Evolutionary conservation across 2,329 filamentous ascomycete species (phyloP), one percentile per base, ranked within the genome.

Genomic region (Aureobasidium pullulans): DNA sequence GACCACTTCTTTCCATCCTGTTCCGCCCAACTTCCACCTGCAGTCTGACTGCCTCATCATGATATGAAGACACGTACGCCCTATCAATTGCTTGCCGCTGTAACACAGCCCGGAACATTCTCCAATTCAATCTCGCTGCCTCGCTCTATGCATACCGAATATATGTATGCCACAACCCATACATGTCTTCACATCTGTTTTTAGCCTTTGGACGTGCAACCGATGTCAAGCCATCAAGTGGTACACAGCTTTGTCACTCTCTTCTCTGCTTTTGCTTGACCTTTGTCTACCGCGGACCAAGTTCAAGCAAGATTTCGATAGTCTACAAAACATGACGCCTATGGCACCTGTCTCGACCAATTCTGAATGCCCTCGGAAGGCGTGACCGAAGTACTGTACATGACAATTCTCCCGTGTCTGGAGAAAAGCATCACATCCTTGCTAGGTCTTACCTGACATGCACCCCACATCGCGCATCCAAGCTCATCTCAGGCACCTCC

Each of bases 401-500:
- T 31, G 23, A 29, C 10, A 15, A 16, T 29, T 32, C 42, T 57
- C 32, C 42, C 40, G 32, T 31, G 16, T n/a, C 42, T 15, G 34
- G 16, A 46, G 11, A 49, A 48, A 11, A 39, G 44, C 28, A 46
- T 16, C 44, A 40, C 28, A 49, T 58, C 44, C 43, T 58, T 48
- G 44, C 54, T 58, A 58, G 54, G 32, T 53, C 57, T 60, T 13
- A 60, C 49, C 28, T 8, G 28, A 42, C 42, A 60, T 60, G 57
- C 57, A 60, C 57, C 47, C 57, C 57, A 15, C 57, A 60, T 29
- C 7, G 13, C n/a, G 9, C 9, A n/a, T 34, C 31, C 10, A 11
- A 10, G 34, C 5, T 29, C 44, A 19, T 36, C 10, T 16, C 28
- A 39, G 16, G n/a, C 8, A 36, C 29, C 37, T 52, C 32, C 37